Evolutionary conservation across 139 green algal species (phyloP).

Genomic region (Auxenochlorella pyrenoidosa): DNA sequence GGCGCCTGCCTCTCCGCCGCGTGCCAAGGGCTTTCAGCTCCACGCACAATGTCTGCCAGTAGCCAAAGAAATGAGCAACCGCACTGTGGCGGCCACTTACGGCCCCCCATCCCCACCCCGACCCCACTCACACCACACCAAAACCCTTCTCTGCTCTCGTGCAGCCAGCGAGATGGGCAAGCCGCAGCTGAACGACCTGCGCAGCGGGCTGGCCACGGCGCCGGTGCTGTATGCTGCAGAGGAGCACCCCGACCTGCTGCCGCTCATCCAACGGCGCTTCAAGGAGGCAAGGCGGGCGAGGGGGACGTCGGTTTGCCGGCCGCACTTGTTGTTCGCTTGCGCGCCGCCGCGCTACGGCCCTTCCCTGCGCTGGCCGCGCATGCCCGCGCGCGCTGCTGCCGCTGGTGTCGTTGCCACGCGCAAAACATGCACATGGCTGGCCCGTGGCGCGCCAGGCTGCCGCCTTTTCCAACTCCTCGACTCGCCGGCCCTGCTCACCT

Average conservation of each 20-base stretch:
- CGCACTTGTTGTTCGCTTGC: no score
- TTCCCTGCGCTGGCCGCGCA: no score
- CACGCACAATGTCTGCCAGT: no score
- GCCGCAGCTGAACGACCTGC: slow-evolving; percentile 92
- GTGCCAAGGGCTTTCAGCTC: no score
- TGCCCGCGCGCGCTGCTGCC: background rate
- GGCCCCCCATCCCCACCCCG: no score
- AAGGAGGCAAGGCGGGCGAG: slow-evolving; percentile 49
- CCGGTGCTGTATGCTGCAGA: slow-evolving; percentile 88
- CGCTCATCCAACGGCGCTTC: slow-evolving; percentile 91
- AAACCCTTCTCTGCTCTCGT: no score
- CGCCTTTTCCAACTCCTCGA: background rate
- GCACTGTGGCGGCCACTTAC: no score
- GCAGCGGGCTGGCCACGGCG: slow-evolving; percentile 91
- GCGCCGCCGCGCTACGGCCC: no score
- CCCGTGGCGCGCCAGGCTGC: background rate
- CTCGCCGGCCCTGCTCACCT: background rate
- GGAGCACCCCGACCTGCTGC: slow-evolving; percentile 66
- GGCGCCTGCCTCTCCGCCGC: no score
- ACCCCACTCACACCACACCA: no score
- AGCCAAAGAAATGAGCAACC: no score
- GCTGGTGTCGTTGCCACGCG: background rate
- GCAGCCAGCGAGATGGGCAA: slow-evolving; percentile 87
- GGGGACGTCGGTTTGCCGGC: no score
- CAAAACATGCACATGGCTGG: background rate